Base-by-base conservation (phyloP, 805 yeast species). In the Saccharomycopsis selenospora region DNA sequence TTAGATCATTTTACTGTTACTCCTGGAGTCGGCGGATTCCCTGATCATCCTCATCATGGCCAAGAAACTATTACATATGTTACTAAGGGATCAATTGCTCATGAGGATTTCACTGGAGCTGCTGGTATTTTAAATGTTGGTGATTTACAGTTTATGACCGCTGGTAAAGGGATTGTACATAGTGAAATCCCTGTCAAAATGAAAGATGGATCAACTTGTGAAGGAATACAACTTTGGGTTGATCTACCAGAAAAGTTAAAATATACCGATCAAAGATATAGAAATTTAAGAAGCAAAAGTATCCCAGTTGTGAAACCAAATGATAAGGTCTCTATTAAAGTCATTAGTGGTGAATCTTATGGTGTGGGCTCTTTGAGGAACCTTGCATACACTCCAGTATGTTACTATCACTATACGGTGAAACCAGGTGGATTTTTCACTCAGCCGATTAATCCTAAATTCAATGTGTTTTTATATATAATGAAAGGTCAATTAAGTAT, bases 81-180 rank as follows among this genome's bases (percentile, higher is more conserved):
- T 44, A 66, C 77, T 49, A 70, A 76, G 43, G 91, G 91, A 36
- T 76, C 74, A 55, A 66, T 85, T 64, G 84, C 86, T 3, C 95
- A 85, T 61, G 89, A 83, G 60, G 96, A 88, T 62, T 86, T 88
- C 65, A 85, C 95, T 2, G 95, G 95, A 1, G 68, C 83, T n/a
- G 72, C 75, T 46, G 95, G 95, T 48, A 71, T 85, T 5, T 66
- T 88, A 46, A 72, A 75, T 53, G 78, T 87, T 5, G 96, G 95
- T 49, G 96, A 88, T 62, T 69, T 89, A 56, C 96, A 88, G 64
- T 87, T 88, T 64, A 88, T 88, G 96, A 88, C 95, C 24, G 95
- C 96, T 3, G 96, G 95, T 51, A 76, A 75, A 57, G 96, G 95
- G 45, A 78, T 87, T 30, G 85, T 85, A 47, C 96, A 87, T 63